Evolutionary conservation across 2,329 filamentous ascomycete species (phyloP).

Genomic region (Talaromyces sp.): DNA sequence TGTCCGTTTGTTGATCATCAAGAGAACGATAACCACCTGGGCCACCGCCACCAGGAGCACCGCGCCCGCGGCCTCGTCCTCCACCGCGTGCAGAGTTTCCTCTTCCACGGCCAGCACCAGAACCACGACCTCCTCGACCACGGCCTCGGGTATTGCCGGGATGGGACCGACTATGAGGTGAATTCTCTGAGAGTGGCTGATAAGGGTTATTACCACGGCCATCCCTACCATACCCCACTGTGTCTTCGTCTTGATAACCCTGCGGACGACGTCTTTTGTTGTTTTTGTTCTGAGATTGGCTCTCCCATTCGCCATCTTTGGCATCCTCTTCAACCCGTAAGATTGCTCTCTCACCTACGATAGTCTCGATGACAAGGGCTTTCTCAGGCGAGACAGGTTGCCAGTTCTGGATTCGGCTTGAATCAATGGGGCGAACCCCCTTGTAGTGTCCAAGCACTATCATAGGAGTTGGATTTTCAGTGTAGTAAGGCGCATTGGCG

Average conservation of each 20-base stretch:
- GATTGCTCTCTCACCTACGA: conserved; percentile 80
- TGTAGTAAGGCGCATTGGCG: conserved; percentile 63
- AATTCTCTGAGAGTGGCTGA: conserved; percentile 24
- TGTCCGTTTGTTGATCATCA: conserved; percentile 50
- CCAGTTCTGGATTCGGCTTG: conserved; percentile 78
- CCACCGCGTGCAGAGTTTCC: conserved; percentile 26
- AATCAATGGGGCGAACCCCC: conserved; percentile 72
- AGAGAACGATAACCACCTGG: conserved; percentile 59
- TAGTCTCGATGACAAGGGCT: conserved; percentile 72
- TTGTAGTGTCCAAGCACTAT: conserved; percentile 78
- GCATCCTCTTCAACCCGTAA: conserved; percentile 74
- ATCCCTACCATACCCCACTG: conserved; percentile 30
- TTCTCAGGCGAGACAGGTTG: conserved; percentile 66
- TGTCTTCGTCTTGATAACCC: conserved; percentile 51
- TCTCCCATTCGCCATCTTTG: conserved; percentile 59
- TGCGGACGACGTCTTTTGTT: conserved; percentile 56
- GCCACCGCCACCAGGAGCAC: conserved; percentile 37
- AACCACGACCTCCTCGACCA: conserved; percentile 30
- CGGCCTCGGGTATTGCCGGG: conserved; percentile 41
- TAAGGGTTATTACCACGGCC: conserved; percentile 17
- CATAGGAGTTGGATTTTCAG: conserved; percentile 71
- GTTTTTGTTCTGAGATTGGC: conserved; percentile 55
- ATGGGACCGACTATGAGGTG: conserved; percentile 14
- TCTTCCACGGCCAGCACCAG: conserved; percentile 33
- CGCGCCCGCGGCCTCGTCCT: conserved; percentile 42